Conservation (phyloP, 345 rosid genomes). For the Eucalyptus pauciflora region DNA sequence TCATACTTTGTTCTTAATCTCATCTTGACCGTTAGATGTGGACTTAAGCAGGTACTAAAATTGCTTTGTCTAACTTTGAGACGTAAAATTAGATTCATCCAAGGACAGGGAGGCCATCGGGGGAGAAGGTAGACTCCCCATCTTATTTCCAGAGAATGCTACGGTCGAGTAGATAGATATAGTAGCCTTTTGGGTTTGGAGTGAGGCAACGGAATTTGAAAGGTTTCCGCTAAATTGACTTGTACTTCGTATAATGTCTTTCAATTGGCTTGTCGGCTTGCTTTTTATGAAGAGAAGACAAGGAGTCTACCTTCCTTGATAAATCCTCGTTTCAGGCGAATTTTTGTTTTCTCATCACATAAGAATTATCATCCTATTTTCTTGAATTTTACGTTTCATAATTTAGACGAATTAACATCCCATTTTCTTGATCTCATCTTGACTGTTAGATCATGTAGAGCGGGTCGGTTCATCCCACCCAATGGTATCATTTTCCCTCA, state of each 20-base stretch:
- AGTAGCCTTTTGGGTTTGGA: rapidly evolving
- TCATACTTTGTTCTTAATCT: not conserved
- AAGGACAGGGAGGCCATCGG: rapidly evolving
- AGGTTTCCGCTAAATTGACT: rapidly evolving
- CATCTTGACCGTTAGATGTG: not conserved
- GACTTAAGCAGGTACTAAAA: too few relatives aligned
- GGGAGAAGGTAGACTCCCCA: too few relatives aligned
- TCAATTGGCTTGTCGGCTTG: rapidly evolving
- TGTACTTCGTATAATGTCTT: too few relatives aligned
- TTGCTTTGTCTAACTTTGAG: too few relatives aligned
- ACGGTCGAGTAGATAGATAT: rapidly evolving
- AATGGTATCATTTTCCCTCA: not conserved
- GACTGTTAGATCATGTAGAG: not conserved
- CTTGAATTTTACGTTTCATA: not conserved
- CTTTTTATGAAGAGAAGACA: too few relatives aligned
- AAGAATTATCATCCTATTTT: not conserved
- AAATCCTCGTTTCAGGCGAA: too few relatives aligned
- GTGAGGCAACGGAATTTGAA: too few relatives aligned
- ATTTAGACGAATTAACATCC: not conserved
- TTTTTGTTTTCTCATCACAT: too few relatives aligned
- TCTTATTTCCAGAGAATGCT: too few relatives aligned
- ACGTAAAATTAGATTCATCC: too few relatives aligned
- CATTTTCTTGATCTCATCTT: not conserved
- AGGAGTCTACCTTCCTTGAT: too few relatives aligned
- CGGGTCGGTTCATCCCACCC: not conserved